Conservation (phyloP, 2,329 filamentous ascomycete species). For the Amylocarpus encephaloides region DNA sequence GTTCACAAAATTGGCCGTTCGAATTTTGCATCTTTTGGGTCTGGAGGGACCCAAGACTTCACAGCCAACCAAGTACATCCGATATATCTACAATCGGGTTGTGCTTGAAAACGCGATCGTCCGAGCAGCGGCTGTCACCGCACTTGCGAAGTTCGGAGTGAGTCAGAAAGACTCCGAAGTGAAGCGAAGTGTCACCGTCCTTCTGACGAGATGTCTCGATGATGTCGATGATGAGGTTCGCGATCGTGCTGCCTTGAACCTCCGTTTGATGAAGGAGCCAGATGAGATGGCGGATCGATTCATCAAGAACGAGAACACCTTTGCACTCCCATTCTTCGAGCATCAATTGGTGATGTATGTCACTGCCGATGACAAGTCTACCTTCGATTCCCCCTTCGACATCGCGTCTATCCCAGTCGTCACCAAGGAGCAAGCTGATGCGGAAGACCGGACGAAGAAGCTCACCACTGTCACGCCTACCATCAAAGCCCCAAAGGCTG, state of each 20-base stretch:
- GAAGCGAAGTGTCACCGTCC: constrained; percentile 88
- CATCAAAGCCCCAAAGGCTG: constrained; percentile 83
- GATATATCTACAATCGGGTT: constrained; percentile 98
- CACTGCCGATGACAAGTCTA: constrained; percentile 80
- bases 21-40: constrained; percentile 89
- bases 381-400: constrained; percentile 82
- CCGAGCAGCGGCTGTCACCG: constrained; percentile 88
- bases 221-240: constrained; percentile 97
- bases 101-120: constrained; percentile 97
- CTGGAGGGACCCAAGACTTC: constrained; percentile 91
- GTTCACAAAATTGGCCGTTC: constrained; percentile 94
- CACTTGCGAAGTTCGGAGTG: constrained; percentile 93
- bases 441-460: constrained; percentile 95
- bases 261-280: constrained; percentile 78
- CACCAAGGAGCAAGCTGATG: constrained; percentile 90
- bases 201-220: constrained; percentile 88
- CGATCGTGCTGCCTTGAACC: constrained; percentile 87
- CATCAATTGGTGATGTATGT: constrained; percentile 98
- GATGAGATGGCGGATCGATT: constrained; percentile 81
- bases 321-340: constrained; percentile 88
- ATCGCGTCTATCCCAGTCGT: constrained; percentile 87
- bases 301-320: constrained; percentile 95
- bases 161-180: constrained; percentile 94
- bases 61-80: constrained; percentile 96
- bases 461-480: constrained; percentile 87